These are phyloP conservation scores for Vicia faba DNA, from an alignment of 306 rosid genomes.

Conservation along the genomic window DNA sequence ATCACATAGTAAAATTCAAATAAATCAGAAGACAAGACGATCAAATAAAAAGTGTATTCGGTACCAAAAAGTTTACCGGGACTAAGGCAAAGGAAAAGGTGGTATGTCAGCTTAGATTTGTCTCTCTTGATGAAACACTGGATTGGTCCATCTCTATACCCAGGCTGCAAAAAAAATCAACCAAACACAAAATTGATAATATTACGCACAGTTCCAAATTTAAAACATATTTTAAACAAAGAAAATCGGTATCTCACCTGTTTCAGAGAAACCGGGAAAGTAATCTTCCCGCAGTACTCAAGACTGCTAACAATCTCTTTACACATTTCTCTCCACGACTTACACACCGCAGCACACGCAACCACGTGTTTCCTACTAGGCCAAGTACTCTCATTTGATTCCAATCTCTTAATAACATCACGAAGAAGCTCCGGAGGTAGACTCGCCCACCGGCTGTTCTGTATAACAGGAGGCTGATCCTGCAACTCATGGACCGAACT, in stretches of 20 bases:
- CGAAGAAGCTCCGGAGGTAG: constrained; percentile 92
- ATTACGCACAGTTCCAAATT: background rate
- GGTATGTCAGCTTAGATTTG: constrained; percentile 85
- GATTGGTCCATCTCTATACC: constrained; percentile 76
- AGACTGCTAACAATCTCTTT: constrained; percentile 85
- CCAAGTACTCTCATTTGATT: constrained; percentile 89
- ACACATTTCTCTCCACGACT: constrained; percentile 96
- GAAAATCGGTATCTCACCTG: constrained; percentile 59
- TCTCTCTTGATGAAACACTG: constrained; percentile 96
- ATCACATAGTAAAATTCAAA: constrained; percentile 13
- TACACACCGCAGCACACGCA: constrained; percentile 90
- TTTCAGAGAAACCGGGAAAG: constrained; percentile 88
- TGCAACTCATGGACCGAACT: constrained; percentile 76
- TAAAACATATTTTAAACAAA: background rate
- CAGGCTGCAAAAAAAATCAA: constrained; percentile 64
- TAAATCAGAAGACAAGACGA: background rate
- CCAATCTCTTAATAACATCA: constrained; percentile 87
- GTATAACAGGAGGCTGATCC: constrained; percentile 61
- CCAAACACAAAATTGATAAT: constrained; percentile 3
- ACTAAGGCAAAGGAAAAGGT: constrained; percentile 89
- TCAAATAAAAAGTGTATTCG: background rate
- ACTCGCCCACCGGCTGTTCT: constrained; percentile 91
- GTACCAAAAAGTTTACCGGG: constrained; percentile 57
- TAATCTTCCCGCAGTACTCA: constrained; percentile 83
- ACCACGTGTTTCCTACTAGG: constrained; percentile 85